Conservation (phyloP, 306 rosid species). For the Calophaca sinica region DNA sequence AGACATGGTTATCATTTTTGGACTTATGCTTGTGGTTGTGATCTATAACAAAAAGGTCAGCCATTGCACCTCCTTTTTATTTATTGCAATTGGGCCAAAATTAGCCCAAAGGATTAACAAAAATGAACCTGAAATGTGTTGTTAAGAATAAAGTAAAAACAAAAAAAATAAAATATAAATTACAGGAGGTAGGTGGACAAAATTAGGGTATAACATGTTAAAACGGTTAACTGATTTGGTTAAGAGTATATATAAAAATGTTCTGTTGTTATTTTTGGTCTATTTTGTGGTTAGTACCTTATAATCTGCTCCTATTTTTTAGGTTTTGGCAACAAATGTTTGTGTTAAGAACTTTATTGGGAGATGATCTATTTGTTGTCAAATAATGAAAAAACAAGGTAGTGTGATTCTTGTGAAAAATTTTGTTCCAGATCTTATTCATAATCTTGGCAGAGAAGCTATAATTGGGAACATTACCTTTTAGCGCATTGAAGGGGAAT, state of each 20-base stretch:
- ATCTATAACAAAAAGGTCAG: too few species aligned
- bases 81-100: too few species aligned
- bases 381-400: conserved; percentile 5
- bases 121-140: too few species aligned
- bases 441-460: not conserved
- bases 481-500: not conserved
- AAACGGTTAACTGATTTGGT: not conserved
- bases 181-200: too few species aligned
- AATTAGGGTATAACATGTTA: too few species aligned
- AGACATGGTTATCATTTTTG: too few species aligned
- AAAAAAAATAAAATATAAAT: too few species aligned
- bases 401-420: conserved; percentile 8
- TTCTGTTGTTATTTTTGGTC: conserved; percentile 29
- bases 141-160: too few species aligned
- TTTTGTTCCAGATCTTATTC: not conserved
- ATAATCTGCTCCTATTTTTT: conserved; percentile 23
- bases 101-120: too few species aligned
- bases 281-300: conserved; percentile 33
- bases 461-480: not conserved
- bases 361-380: conserved; percentile 29
- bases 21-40: too few species aligned
- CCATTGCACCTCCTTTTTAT: too few species aligned
- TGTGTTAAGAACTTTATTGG: conserved; percentile 22
- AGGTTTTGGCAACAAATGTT: conserved; percentile 16
- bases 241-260: conserved; percentile 24